Evolutionary conservation across 768 basidiomycete genomes (phyloP).

Genomic region (Clitopilus passeckerianus): DNA sequence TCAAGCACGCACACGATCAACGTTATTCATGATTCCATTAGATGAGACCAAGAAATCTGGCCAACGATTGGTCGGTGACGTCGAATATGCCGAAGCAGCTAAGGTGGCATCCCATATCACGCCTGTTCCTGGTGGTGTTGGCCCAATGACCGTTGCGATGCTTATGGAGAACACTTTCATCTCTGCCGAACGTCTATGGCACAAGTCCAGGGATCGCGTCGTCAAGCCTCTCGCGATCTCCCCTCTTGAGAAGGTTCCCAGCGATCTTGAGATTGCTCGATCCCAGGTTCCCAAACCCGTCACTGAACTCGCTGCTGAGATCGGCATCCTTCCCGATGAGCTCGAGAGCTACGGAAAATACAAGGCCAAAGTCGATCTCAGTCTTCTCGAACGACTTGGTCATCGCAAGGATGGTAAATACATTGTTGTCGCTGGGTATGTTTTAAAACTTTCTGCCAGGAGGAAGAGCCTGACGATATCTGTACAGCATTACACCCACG

Average conservation of each 20-base stretch:
- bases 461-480: constrained; percentile 7
- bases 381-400: constrained; percentile 75
- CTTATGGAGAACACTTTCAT: constrained; percentile 92
- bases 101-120: constrained; percentile 86
- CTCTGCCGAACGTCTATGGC: constrained; percentile 80
- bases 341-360: constrained; percentile 92
- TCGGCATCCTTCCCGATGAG: constrained; percentile 82
- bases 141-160: constrained; percentile 99
- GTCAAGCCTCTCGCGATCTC: constrained; percentile 77
- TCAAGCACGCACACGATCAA: background rate
- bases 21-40: constrained; percentile 17
- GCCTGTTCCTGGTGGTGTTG: constrained; percentile 97
- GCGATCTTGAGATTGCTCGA: constrained; percentile 94
- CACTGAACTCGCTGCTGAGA: constrained; percentile 77
- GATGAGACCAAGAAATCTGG: constrained; percentile 93
- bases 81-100: constrained; percentile 77
- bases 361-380: constrained; percentile 96
- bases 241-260: constrained; percentile 83
- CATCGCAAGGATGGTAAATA: constrained; percentile 94
- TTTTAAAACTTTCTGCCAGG: background rate
- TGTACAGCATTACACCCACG: constrained; percentile 83
- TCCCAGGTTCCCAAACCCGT: constrained; percentile 92
- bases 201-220: constrained; percentile 58
- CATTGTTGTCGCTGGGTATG: constrained; percentile 88
- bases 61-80: constrained; percentile 93